Evolutionary conservation across 2,329 filamentous ascomycete genomes (phyloP), one percentile per base, ranked within the genome.

Genomic region (Chaetomium sp.): DNA sequence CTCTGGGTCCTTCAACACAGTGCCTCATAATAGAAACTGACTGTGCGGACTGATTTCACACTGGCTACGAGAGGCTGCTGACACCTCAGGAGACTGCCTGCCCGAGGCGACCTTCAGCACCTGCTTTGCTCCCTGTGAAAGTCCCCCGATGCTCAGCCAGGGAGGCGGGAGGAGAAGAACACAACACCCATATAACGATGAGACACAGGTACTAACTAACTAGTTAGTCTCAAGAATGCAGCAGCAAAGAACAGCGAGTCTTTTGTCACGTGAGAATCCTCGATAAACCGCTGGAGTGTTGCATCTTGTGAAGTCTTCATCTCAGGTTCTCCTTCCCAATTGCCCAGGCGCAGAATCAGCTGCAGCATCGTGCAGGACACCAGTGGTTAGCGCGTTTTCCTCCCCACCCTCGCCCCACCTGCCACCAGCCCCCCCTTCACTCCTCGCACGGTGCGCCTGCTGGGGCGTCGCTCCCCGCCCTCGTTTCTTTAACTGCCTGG

Each of bases 401-500:
- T 66, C 68, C 58, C 67, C 65, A 62, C 61, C 62, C 62, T 58
- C 51, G 59, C 57, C 56, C 59, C 59, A 60, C 50, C 53, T 14
- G 57, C 50, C 59, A 57, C 61, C 59, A 63, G 62, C 62, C 59
- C 53, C 53, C 60, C 61, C 45, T 47, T 56, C 57, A 53, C 12
- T 44, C 35, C 53, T 56, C 56, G 58, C 61, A 63, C 60, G 36
- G 61, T 61, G 54, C 58, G 55, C 32, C 49, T 34, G 43, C 38
- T 32, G 52, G 62, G 61, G 63, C 61, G 62, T 62, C 62, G 59
- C 61, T 60, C 64, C 65, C 64, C 63, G 64, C 63, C 64, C 64
- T 67, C 61, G 59, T 64, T 69, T 69, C 65, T 68, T 69, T 71
- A 71, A 72, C 68, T 69, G 67, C 70, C 65, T 69, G 68, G 69